Conservation (phyloP, 1,284 basidiomycete genomes). For the Cryptococcus hybrid region DNA sequence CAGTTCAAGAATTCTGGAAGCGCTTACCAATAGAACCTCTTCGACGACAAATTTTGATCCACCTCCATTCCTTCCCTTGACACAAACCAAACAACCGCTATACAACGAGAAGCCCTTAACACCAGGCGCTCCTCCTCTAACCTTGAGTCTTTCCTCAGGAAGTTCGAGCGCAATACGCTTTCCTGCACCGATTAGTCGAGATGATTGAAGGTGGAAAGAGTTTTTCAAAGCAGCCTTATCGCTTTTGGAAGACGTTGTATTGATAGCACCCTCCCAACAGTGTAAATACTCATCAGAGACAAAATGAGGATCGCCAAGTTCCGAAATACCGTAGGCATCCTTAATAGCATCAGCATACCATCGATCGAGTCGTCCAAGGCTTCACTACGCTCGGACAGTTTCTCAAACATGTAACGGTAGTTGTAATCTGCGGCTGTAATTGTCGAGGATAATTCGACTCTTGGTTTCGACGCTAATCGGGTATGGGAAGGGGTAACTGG, state of each 20-base stretch:
- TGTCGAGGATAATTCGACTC: constrained; percentile 28
- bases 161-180: constrained; percentile 69
- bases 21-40: constrained; percentile 72
- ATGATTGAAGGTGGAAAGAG: constrained; percentile 74
- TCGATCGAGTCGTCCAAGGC: constrained; percentile 81
- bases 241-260: constrained; percentile 54
- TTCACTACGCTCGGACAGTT: constrained; percentile 74
- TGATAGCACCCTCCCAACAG: constrained; percentile 78
- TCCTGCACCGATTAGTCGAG: constrained; percentile 72
- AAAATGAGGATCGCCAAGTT: constrained; percentile 72
- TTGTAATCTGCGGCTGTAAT: constrained; percentile 35
- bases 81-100: constrained; percentile 81
- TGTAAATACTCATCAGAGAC: constrained; percentile 72
- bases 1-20: neutral
- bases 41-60: constrained; percentile 80
- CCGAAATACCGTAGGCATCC: constrained; percentile 65
- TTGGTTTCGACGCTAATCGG: constrained; percentile 20
- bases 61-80: constrained; percentile 90
- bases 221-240: constrained; percentile 55
- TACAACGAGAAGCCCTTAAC: constrained; percentile 74
- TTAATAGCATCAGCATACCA: constrained; percentile 68
- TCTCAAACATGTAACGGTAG: constrained; percentile 90
- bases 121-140: constrained; percentile 64
- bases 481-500: constrained; percentile 9
- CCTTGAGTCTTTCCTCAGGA: constrained; percentile 59